Base-by-base conservation (phyloP, 495 filamentous ascomycete species). In the Parathielavia appendiculata region DNA sequence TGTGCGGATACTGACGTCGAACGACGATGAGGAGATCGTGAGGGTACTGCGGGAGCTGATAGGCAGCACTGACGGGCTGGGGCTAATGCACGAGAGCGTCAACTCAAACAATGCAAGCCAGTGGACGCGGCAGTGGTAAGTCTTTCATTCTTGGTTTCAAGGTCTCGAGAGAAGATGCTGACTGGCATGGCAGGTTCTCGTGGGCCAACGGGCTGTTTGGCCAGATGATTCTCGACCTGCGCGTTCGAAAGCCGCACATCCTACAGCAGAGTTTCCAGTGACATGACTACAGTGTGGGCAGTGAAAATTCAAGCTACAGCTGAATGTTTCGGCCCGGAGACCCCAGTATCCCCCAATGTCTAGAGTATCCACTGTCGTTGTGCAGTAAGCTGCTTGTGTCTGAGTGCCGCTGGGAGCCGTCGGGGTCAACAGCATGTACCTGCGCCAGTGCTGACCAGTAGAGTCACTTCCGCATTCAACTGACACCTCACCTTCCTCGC, bases 131-230 rank as follows among this genome's bases (percentile, higher is more conserved):
- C 78, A 82, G 63, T 87, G 84, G 83, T 72, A 30, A 57, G 63
- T 65, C 13, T 46, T 43, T 20, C 35, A 17, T 35, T 26, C 16
- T n/a, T 38, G 35, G 10, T 0, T 48, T 17, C 19, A 8, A 11
- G 36, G 9, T 0, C n/a, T 4, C 4, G 8, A 6, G 16, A 22
- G 30, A 19, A 38, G 49, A 32, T 20, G 36, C 63, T 70, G 58
- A 71, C 56, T 30, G 40, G 6, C 6, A 2, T 53, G 16, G 41
- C 54, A 82, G 81, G 81, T 86, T 87, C 59, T 83, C 82, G 0
- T 86, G 84, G 85, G 83, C 82, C 10, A 87, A 88, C 63, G 84
- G 84, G 16, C 70, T 88, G 51, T 87, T 87, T 67, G 85, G 84
- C 14, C 79, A 86, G 66, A 79, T 82, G 75, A 78, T 88, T 39